A percentile compares a stretch with the other conserved stretches of the same genome.
Evolutionary conservation across 148 eudicot species (phyloP).

Genomic region (Agrostemma githago): DNA sequence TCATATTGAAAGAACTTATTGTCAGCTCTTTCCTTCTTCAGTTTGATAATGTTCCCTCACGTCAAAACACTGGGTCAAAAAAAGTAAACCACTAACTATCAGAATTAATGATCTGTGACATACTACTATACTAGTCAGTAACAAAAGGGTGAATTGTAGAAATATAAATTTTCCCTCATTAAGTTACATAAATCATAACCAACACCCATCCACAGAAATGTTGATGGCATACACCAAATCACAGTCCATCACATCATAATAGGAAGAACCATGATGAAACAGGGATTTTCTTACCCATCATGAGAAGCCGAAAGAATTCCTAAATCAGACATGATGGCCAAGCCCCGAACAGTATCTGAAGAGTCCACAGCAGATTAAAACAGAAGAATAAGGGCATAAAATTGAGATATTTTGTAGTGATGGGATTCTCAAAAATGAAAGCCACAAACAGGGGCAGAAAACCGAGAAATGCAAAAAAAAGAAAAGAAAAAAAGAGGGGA

Average conservation of each 20-base stretch:
- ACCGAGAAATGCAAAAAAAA: background rate
- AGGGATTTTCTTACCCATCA: conserved; percentile 64
- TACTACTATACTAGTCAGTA: background rate
- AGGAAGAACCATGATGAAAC: background rate
- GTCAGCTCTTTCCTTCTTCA: background rate
- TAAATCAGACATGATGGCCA: conserved; percentile 68
- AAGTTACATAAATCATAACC: conserved; percentile 2
- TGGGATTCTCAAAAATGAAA: too few relatives aligned
- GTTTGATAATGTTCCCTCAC: background rate
- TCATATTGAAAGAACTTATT: background rate
- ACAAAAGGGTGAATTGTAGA: background rate
- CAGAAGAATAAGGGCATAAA: background rate
- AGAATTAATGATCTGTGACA: background rate
- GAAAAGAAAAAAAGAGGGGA: background rate
- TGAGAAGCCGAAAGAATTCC: conserved; percentile 96
- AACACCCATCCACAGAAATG: conserved; percentile 3
- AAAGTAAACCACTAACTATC: background rate
- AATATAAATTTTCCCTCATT: background rate
- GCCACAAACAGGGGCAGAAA: background rate
- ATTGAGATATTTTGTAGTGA: background rate
- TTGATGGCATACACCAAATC: background rate
- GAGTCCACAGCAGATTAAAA: conserved; percentile 5
- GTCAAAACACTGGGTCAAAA: background rate
- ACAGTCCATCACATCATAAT: background rate
- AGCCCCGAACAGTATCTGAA: conserved; percentile 89